Evolutionary conservation across 139 green algal species (phyloP), one percentile per base, ranked within the genome.

Genomic region (Picochlorum sp.): DNA sequence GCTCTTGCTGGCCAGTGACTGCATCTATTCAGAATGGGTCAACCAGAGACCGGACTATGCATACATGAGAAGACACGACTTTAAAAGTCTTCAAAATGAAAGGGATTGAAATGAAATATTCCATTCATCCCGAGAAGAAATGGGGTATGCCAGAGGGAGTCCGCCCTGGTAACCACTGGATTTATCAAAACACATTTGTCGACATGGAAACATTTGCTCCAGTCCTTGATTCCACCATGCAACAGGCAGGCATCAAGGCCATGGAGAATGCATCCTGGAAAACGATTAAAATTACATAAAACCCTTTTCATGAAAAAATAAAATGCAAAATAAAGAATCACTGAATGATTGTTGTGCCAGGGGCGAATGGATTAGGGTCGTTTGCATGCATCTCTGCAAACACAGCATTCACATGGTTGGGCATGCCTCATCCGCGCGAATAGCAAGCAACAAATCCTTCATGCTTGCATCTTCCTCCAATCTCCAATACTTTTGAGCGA

Each of bases 381-480:
- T 76, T 45, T 0, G 32, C 21, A 20, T 62, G 41, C 59, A 94
- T 56, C 45, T 73, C 18, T 26, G 69, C 61, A 32, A 95, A 81
- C 0, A 81, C 89, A 77, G 95, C 85, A 78, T 97, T 98, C 13
- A 97, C 92, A 73, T 96, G 78, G 3, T 62, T 78, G 77, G 89
- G 59, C 77, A 83, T 57, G 32, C 26, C 74, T 97, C 91, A 56
- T 97, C 91, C 8, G 91, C 91, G 7, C 91, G 75, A 2, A 97
- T 73, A 4, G 77, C 82, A 60, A 96, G 67, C n/a, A 97, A 37
- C 41, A 97, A 71, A 69, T 96, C 88, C 10, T 80, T 68, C 76
- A 92, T 80, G 20, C 56, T 82, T 45, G 88, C 76, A 9, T 74
- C 73, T 4, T 70, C 41, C 0, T 47, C 10, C 61, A 92, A 70